These are phyloP conservation scores for Escovopsis sp. DNA, from an alignment of 2,329 filamentous ascomycete species.

Conservation along the genomic window DNA sequence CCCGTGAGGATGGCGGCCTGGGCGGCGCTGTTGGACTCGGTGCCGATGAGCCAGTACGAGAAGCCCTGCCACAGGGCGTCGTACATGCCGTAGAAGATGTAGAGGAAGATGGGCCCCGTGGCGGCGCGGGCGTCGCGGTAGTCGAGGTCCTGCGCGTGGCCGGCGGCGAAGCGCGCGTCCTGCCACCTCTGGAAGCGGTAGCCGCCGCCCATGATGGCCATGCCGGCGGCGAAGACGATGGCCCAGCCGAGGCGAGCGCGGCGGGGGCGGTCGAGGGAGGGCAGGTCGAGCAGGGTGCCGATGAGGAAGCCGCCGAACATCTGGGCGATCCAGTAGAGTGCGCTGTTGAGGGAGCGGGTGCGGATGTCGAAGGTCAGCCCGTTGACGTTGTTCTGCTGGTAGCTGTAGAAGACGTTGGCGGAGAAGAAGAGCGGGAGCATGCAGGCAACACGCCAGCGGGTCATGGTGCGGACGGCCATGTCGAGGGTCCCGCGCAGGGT, in stretches of 20 bases:
- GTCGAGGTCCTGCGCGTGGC: constrained; percentile 30
- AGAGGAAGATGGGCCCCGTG: constrained; percentile 50
- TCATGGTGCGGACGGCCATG: constrained; percentile 22
- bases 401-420: constrained; percentile 40
- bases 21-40: constrained; percentile 26
- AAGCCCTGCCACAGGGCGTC: constrained; percentile 53
- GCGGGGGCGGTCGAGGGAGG: constrained; percentile 25
- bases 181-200: constrained; percentile 50
- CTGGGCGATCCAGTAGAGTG: constrained; percentile 40
- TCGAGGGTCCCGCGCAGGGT: constrained; percentile 20
- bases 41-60: constrained; percentile 44
- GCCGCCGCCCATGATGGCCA: constrained; percentile 45
- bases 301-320: constrained; percentile 37
- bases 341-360: constrained; percentile 36
- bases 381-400: constrained; percentile 41
- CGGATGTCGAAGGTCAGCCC: constrained; percentile 37
- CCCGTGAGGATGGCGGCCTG: constrained; percentile 28
- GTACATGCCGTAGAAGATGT: constrained; percentile 56
- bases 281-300: constrained; percentile 28
- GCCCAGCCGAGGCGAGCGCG: constrained; percentile 33
- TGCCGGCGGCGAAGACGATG: constrained; percentile 31
- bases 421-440: constrained; percentile 39
- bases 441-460: constrained; percentile 29
- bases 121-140: constrained; percentile 33
- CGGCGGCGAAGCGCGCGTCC: constrained; percentile 22